These are phyloP conservation scores for Pyrrhoderma noxium DNA, from an alignment of 1,284 basidiomycete genomes.

Conservation along the genomic window DNA sequence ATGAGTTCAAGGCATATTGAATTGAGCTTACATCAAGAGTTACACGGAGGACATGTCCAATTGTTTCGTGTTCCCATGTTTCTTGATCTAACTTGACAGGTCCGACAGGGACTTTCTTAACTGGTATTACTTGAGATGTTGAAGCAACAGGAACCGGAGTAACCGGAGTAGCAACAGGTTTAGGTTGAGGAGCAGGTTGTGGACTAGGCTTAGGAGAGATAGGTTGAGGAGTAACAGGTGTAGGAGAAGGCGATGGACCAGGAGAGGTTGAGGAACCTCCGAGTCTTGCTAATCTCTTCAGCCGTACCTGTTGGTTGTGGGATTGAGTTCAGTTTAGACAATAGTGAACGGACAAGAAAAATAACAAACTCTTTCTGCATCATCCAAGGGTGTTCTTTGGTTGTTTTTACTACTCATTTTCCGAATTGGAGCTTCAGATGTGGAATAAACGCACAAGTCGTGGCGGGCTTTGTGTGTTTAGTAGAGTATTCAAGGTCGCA, in stretches of 20 bases:
- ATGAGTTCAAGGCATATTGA: not conserved
- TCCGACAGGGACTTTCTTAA: slow-evolving; percentile 36
- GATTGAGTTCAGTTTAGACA: not conserved
- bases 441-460: not conserved
- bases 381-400: slow-evolving; percentile 48
- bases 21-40: slow-evolving; percentile 68
- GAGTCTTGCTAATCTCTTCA: slow-evolving; percentile 80
- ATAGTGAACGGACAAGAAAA: not conserved
- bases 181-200: not conserved
- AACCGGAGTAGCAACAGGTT: slow-evolving; percentile 16
- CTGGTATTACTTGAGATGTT: slow-evolving; percentile 20
- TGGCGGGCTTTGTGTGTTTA: not conserved
- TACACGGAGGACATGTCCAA: slow-evolving; percentile 65
- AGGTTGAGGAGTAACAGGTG: slow-evolving; percentile 28
- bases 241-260: slow-evolving; percentile 23
- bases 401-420: slow-evolving; percentile 38
- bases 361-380: slow-evolving; percentile 64
- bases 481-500: too few species aligned
- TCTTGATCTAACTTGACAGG: slow-evolving; percentile 47
- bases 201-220: slow-evolving; percentile 23
- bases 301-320: slow-evolving; percentile 57
- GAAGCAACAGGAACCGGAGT: too few species aligned
- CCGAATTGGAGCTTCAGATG: slow-evolving; percentile 3
- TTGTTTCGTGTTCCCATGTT: slow-evolving; percentile 68
- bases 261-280: slow-evolving; percentile 38